Evolutionary conservation across 306 rosid species (phyloP), one percentile per base, ranked within the genome.

Genomic region (Cajanus cajan): DNA sequence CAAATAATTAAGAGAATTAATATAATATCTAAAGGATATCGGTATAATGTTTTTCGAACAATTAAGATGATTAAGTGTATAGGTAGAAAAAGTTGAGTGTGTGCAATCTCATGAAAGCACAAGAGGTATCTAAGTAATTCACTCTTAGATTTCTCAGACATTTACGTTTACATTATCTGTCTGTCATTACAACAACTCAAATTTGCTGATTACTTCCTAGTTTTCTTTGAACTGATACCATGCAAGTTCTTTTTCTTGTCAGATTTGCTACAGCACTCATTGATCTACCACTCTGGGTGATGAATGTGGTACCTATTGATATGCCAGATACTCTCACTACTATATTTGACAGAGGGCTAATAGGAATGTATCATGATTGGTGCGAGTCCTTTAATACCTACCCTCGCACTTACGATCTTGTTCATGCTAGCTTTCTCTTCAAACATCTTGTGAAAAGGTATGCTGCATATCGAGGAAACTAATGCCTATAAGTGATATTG

Each of bases 321-420:
- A 74, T 76, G 77, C 88, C 88, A 7, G 89, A 93, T 73, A 89
- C 94, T 69, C 86, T 93, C 45, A 74, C 94, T 4, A 14, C 85
- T 37, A 83, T 93, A 66, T 88, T 75, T 51, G 96, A 90, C 78
- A 84, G 94, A 83, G 98, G 98, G 50, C 78, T 93, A 45, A 84
- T 90, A 59, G 96, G 96, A 80, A 63, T 90, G 77, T 90, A 90
- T 74, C 98, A 93, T 51, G 96, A 93, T 82, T 93, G 96, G 98
- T 93, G 98, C 54, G 91, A 93, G 79, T 86, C 98, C 34, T 84
- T 93, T 6, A 89, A 80, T 63, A 88, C 96, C 66, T 90, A 93
- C 74, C 96, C 98, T 73, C 87, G 93, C 62, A 89, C 98, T 11
- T 90, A 88, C 31, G 93, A 93, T 78, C 91, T 93, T 25, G 82